These are phyloP conservation scores for Cnidoscolus chayamansa DNA, from an alignment of 441 rosid genomes.

Conservation along the genomic window DNA sequence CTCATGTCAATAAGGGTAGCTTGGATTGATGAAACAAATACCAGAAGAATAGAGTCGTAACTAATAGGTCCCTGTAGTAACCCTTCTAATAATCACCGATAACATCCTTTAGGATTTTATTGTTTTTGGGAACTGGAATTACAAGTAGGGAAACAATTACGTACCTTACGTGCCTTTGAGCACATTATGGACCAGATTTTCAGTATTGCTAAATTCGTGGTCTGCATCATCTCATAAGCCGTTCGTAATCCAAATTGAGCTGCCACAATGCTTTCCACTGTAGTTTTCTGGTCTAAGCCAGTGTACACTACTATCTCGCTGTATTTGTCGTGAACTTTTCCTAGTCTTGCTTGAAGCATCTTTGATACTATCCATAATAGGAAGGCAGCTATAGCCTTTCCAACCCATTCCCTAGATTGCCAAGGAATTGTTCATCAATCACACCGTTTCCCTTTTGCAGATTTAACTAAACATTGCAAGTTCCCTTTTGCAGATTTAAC, in stretches of 20 bases:
- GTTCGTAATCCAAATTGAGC: constrained; percentile 65
- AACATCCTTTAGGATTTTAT: neutral
- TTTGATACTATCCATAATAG: constrained; percentile 44
- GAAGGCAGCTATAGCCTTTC: constrained; percentile 57
- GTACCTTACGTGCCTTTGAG: constrained; percentile 64
- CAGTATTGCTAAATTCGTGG: constrained; percentile 58
- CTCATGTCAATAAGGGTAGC: neutral
- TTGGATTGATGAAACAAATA: neutral
- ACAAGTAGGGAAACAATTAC: neutral
- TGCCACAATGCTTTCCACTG: constrained; percentile 72
- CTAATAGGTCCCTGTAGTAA: neutral
- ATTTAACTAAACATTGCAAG: neutral
- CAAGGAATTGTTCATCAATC: constrained; percentile 9
- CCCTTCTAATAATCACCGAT: neutral
- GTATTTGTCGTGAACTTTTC: constrained; percentile 28
- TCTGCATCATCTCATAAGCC: constrained; percentile 51
- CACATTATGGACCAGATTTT: constrained; percentile 62
- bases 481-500: neutral
- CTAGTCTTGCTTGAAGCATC: constrained; percentile 54
- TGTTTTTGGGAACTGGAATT: neutral
- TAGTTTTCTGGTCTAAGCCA: constrained; percentile 50
- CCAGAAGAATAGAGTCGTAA: neutral
- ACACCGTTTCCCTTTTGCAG: neutral
- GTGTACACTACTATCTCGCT: constrained; percentile 63
- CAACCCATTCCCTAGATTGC: constrained; percentile 71